These are phyloP conservation scores for Podospora anserina DNA, from an alignment of 495 filamentous ascomycete species.

Conservation along the genomic window DNA sequence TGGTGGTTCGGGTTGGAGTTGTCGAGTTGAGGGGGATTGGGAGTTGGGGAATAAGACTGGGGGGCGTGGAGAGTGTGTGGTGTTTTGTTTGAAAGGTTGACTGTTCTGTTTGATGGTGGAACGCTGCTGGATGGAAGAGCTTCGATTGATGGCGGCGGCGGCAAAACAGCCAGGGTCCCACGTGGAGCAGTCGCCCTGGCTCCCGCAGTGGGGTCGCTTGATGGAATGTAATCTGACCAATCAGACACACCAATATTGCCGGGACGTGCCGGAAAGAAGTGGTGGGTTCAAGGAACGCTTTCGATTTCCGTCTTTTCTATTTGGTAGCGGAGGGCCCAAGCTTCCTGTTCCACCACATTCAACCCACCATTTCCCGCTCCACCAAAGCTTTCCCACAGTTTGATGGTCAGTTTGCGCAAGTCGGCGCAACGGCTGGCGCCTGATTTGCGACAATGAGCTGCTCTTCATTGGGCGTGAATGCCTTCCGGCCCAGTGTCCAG, in stretches of 20 bases:
- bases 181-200: background rate
- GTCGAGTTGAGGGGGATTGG: background rate
- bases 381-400: slow-evolving; percentile 11
- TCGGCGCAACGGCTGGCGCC: slow-evolving; percentile 27
- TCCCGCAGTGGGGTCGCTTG: background rate
- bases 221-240: background rate
- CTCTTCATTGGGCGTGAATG: slow-evolving; percentile 32
- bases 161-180: background rate
- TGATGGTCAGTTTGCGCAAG: slow-evolving; percentile 30
- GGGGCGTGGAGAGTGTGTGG: background rate
- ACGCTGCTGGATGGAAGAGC: background rate
- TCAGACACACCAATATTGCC: background rate
- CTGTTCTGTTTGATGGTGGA: background rate
- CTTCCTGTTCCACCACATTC: background rate
- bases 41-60: background rate
- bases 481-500: slow-evolving; percentile 32
- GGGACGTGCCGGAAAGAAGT: background rate
- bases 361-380: background rate
- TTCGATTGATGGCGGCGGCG: background rate
- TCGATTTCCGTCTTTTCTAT: background rate
- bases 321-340: background rate
- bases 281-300: background rate
- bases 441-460: slow-evolving; percentile 29
- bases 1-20: background rate
- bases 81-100: background rate